A percentile compares a stretch with the other conserved stretches of the same genome.
Conservation (phyloP, 2,329 filamentous ascomycete genomes). For the Nigrospora sphaerica region DNA sequence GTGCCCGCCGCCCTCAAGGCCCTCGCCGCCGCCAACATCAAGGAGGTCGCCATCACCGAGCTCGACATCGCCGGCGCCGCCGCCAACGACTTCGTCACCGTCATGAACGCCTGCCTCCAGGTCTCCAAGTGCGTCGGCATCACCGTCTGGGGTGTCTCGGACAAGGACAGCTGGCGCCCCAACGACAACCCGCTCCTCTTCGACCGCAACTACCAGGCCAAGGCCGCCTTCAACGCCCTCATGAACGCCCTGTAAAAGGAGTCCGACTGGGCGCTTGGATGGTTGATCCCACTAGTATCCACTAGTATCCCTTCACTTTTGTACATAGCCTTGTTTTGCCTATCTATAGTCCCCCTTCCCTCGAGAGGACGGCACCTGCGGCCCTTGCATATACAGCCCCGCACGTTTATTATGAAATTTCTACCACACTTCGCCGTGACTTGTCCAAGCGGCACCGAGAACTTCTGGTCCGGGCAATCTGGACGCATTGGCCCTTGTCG, state of each 20-base stretch:
- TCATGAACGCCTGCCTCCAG: conserved; percentile 35
- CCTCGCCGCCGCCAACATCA: conserved; percentile 31
- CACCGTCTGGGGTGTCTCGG: conserved; percentile 32
- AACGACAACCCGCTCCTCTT: conserved; percentile 14
- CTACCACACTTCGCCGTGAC: no score
- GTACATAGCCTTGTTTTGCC: no score
- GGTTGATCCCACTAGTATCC: no score
- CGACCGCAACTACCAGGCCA: conserved; percentile 21
- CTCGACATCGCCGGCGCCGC: conserved; percentile 43
- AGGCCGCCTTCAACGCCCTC: conserved; percentile 21
- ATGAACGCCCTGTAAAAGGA: conserved; percentile 3
- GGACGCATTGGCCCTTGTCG: no score
- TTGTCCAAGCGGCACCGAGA: no score
- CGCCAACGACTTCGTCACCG: conserved; percentile 33
- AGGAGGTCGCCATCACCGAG: conserved; percentile 48
- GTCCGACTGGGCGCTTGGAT: no score
- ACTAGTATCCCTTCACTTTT: no score
- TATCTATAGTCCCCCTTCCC: no score
- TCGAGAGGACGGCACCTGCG: no score
- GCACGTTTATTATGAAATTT: no score
- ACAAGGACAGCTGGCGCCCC: conserved; percentile 8
- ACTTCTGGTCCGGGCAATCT: no score
- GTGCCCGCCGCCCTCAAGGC: conserved; percentile 32
- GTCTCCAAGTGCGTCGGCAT: conserved; percentile 42
- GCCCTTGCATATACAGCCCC: no score